phyloP scores from a whole-genome alignment of 2,329 filamentous ascomycete species.

The Xylogone sp. region DNA sequence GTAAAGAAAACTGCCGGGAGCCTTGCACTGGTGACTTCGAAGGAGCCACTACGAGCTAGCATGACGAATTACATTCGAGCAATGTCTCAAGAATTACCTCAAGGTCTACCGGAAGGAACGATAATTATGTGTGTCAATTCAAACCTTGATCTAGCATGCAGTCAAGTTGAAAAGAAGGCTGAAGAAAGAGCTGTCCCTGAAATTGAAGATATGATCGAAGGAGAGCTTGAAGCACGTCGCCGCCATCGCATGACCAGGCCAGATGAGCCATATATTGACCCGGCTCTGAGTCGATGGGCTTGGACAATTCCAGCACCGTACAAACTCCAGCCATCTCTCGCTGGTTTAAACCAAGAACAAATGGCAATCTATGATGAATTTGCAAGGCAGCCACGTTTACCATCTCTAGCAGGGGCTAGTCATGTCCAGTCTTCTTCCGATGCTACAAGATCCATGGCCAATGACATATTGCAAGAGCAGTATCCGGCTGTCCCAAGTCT shows the following conservation, averaged over 20 bases:
- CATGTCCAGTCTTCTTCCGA: constrained; percentile 58
- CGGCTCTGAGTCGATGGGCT: constrained; percentile 82
- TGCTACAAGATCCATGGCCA: constrained; percentile 56
- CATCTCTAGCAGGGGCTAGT: constrained; percentile 49
- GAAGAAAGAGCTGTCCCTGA: constrained; percentile 90
- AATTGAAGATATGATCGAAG: constrained; percentile 89
- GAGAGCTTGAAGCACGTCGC: constrained; percentile 72
- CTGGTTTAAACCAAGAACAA: constrained; percentile 84
- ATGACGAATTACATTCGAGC: constrained; percentile 93
- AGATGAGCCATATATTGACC: constrained; percentile 81
- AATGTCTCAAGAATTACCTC: constrained; percentile 63
- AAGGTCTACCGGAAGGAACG: constrained; percentile 85
- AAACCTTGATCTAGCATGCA: constrained; percentile 90
- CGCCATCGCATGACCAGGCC: constrained; percentile 71
- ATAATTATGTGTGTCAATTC: constrained; percentile 99
- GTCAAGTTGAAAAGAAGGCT: constrained; percentile 91
- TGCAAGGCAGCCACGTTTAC: constrained; percentile 72
- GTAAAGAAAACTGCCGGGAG: constrained; percentile 93
- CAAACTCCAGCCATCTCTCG: constrained; percentile 68
- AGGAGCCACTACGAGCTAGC: constrained; percentile 92
- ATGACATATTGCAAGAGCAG: constrained; percentile 61
- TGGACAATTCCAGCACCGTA: constrained; percentile 92
- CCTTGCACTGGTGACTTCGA: constrained; percentile 94
- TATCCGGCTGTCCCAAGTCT: constrained; percentile 54
- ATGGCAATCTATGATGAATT: constrained; percentile 97